These are phyloP conservation scores for Naganishia vishniacii DNA, from an alignment of 768 basidiomycete species.

Conservation along the genomic window DNA sequence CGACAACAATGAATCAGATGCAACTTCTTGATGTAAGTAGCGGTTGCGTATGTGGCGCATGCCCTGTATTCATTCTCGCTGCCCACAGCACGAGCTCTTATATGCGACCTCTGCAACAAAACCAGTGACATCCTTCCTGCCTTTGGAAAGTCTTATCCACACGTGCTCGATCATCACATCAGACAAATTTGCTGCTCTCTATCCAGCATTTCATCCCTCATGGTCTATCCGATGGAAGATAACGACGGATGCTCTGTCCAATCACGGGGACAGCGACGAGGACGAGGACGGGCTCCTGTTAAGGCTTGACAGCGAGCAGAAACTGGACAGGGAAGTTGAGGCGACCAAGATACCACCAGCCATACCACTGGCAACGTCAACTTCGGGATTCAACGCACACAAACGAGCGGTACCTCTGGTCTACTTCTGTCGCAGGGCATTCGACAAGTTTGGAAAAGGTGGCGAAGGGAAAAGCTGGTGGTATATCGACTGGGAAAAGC, in stretches of 20 bases:
- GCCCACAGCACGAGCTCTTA: constrained; percentile 42
- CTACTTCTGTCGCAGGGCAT: constrained; percentile 26
- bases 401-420: constrained; percentile 27
- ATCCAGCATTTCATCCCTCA: constrained; percentile 36
- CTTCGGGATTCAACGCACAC: constrained; percentile 16
- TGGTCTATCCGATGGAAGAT: constrained; percentile 30
- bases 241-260: constrained; percentile 21
- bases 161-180: constrained; percentile 29
- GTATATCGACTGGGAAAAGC: constrained; percentile 21
- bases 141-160: constrained; percentile 39
- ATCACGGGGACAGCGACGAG: constrained; percentile 29
- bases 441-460: constrained; percentile 30
- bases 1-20: constrained; percentile 44
- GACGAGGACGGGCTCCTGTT: constrained; percentile 30
- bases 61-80: neutral
- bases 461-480: constrained; percentile 28
- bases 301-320: constrained; percentile 28
- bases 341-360: constrained; percentile 13
- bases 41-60: neutral
- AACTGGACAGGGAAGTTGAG: constrained; percentile 17
- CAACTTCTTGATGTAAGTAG: constrained; percentile 44
- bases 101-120: constrained; percentile 40
- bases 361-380: constrained; percentile 14
- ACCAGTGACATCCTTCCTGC: constrained; percentile 38
- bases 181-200: constrained; percentile 33